Conservation (phyloP, 495 filamentous ascomycete species). For the Tricharina praecox region DNA sequence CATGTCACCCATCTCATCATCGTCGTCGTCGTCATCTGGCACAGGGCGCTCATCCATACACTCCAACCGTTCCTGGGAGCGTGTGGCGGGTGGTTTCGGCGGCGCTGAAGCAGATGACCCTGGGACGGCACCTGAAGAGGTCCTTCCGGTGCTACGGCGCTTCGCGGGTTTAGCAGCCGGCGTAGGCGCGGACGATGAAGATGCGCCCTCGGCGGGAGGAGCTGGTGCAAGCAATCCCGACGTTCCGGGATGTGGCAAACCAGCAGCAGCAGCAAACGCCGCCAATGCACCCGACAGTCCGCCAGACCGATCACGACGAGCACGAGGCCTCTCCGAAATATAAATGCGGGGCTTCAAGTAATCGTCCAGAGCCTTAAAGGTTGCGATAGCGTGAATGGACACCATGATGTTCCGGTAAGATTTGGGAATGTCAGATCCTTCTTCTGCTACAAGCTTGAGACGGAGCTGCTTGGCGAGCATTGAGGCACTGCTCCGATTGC, state of each 20-base stretch:
- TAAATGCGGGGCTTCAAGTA: slow-evolving; percentile 84
- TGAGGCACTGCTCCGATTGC: slow-evolving; percentile 78
- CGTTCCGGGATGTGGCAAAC: slow-evolving; percentile 31
- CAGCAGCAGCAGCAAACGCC: slow-evolving; percentile 62
- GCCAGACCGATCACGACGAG: slow-evolving; percentile 42
- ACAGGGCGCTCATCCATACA: slow-evolving; percentile 85
- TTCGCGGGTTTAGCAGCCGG: neutral
- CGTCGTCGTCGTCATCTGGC: slow-evolving; percentile 64
- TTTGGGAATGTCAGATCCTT: slow-evolving; percentile 71
- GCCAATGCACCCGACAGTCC: slow-evolving; percentile 49
- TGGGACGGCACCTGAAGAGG: neutral
- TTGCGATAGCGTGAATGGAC: slow-evolving; percentile 94
- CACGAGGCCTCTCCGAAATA: slow-evolving; percentile 59
- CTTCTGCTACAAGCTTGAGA: slow-evolving; percentile 75
- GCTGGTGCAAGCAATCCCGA: neutral
- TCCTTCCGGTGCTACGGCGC: neutral
- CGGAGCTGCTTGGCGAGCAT: slow-evolving; percentile 95
- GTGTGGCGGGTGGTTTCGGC: slow-evolving; percentile 29
- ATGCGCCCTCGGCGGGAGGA: slow-evolving; percentile 14
- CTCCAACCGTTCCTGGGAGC: slow-evolving; percentile 50
- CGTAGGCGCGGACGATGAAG: slow-evolving; percentile 9
- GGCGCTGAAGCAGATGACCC: slow-evolving; percentile 23
- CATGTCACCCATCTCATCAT: slow-evolving; percentile 48
- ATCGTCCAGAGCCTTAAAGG: slow-evolving; percentile 92
- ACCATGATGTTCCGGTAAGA: slow-evolving; percentile 88